Evolutionary conservation across 192 early-diverging fungal species (phyloP).

Genomic region (Backusella mclennaniae): DNA sequence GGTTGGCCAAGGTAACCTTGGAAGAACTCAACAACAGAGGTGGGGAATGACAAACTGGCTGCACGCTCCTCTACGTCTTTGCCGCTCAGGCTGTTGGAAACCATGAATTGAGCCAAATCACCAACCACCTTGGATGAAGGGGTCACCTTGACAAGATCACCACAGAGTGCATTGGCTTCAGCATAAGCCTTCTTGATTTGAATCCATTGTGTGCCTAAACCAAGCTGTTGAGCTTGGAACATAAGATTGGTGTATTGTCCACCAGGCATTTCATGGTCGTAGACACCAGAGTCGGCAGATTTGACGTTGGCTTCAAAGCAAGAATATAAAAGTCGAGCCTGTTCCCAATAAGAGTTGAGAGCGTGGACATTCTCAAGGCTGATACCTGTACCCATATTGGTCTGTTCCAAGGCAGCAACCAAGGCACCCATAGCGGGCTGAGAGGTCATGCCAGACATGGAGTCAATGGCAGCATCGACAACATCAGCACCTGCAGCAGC

Average conservation of each 20-base stretch:
- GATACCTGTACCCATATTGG: slow-evolving; percentile 83
- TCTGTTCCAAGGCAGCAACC: slow-evolving; percentile 77
- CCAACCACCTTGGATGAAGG: slow-evolving; percentile 97
- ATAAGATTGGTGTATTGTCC: slow-evolving; percentile 97
- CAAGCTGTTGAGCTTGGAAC: slow-evolving; percentile 95
- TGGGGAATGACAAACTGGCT: slow-evolving; percentile 84
- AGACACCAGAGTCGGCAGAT: slow-evolving; percentile 86
- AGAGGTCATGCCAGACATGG: slow-evolving; percentile 93
- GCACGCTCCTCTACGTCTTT: slow-evolving; percentile 77
- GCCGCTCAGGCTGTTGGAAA: slow-evolving; percentile 77
- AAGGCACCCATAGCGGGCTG: slow-evolving; percentile 97
- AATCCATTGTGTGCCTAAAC: slow-evolving; percentile 91
- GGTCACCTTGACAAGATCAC: slow-evolving; percentile 96
- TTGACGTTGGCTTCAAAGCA: slow-evolving; percentile 93
- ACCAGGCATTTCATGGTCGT: slow-evolving; percentile 96
- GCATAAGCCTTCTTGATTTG: slow-evolving; percentile 89
- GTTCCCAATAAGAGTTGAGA: slow-evolving; percentile 95
- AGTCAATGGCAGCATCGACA: slow-evolving; percentile 88
- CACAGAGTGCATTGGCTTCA: slow-evolving; percentile 89
- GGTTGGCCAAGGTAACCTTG: slow-evolving; percentile 94
- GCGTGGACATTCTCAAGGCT: slow-evolving; percentile 71
- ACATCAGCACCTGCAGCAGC: slow-evolving; percentile 94
- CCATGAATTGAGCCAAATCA: slow-evolving; percentile 97
- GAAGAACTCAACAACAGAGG: slow-evolving; percentile 93
- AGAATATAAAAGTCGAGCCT: slow-evolving; percentile 91